Evolutionary conservation across 306 rosid genomes (phyloP), one percentile per base, ranked within the genome.

Genomic region (Glycine soja): DNA sequence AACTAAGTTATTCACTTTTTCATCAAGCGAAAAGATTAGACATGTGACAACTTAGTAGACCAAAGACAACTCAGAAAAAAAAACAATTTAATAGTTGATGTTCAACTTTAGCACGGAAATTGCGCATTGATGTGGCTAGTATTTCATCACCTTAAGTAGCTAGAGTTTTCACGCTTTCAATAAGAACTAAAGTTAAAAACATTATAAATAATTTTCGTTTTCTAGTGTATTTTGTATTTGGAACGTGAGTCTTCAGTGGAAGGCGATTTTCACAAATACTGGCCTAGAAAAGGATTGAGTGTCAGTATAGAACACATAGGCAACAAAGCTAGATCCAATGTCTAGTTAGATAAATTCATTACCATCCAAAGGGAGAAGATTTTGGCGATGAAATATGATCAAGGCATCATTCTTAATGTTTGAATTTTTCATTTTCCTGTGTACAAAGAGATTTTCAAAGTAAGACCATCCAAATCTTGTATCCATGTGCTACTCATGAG

Each of bases 201-300:
- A 24, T 1, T 24, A 24, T 24, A 24, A 24, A 24, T 47, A 40
- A 62, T 18, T 72, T 68, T 32, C n/a, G 75, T 80, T 42, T 76
- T 82, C 54, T 59, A 53, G 61, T 59, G 64, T 50, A 43, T 47
- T 56, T 38, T n/a, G 76, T 69, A 32, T 59, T 24, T 50, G 74
- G 77, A 69, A 61, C 79, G 69, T 84, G 84, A 80, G 30, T 84
- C 81, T 43, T 69, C 62, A 77, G 81, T 48, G 76, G 74, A 59
- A 43, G 45, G 85, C 54, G 65, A 18, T 76, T 64, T 12, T 70
- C 54, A 64, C 52, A 16, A 24, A n/a, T 34, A 68, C 58, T 68
- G 34, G 42, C 62, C 53, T 24, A 12, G 68, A 72, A 79, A 58
- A 76, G 52, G 64, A 71, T 6, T 40, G 66, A 70, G 56, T 59